Evolutionary conservation across 2,329 filamentous ascomycete species (phyloP).

Genomic region (Trichoderma sp.): DNA sequence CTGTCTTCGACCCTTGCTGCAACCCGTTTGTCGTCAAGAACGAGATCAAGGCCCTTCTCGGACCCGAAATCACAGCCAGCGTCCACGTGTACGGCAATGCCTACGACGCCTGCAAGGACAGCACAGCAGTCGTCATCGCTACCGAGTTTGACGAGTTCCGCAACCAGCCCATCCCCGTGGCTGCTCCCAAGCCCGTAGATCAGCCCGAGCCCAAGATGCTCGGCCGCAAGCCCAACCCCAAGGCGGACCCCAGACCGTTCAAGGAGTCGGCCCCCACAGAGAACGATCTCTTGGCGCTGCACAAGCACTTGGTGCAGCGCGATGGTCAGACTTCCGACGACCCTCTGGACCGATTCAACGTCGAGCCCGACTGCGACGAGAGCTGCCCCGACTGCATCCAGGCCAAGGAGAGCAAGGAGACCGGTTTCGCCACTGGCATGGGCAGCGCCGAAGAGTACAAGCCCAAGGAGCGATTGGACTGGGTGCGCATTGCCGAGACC

Average conservation of each 20-base stretch:
- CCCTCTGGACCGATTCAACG: constrained; percentile 48
- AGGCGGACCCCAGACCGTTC: constrained; percentile 51
- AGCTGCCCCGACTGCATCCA: constrained; percentile 54
- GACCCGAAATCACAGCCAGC: constrained; percentile 41
- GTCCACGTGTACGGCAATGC: constrained; percentile 51
- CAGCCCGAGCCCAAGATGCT: constrained; percentile 35
- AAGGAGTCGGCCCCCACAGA: constrained; percentile 39
- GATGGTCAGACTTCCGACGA: constrained; percentile 38
- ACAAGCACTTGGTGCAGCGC: constrained; percentile 47
- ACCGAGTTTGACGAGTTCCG: constrained; percentile 60
- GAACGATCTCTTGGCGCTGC: constrained; percentile 50
- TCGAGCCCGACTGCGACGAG: constrained; percentile 47
- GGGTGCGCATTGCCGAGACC: constrained; percentile 49
- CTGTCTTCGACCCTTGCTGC: constrained; percentile 68
- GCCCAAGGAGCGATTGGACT: constrained; percentile 52
- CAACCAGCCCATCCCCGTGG: constrained; percentile 40
- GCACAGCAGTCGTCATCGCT: constrained; percentile 55
- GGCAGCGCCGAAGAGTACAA: constrained; percentile 48
- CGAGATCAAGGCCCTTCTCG: constrained; percentile 51
- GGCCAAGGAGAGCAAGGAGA: constrained; percentile 41
- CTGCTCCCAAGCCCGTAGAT: constrained; percentile 31
- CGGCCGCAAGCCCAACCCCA: constrained; percentile 42
- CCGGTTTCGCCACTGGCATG: constrained; percentile 45
- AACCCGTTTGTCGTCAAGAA: constrained; percentile 51
- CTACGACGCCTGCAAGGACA: constrained; percentile 51